Evolutionary conservation across 1,139 yeast genomes (phyloP).

Genomic region (Casaregolazyma lundiana): DNA sequence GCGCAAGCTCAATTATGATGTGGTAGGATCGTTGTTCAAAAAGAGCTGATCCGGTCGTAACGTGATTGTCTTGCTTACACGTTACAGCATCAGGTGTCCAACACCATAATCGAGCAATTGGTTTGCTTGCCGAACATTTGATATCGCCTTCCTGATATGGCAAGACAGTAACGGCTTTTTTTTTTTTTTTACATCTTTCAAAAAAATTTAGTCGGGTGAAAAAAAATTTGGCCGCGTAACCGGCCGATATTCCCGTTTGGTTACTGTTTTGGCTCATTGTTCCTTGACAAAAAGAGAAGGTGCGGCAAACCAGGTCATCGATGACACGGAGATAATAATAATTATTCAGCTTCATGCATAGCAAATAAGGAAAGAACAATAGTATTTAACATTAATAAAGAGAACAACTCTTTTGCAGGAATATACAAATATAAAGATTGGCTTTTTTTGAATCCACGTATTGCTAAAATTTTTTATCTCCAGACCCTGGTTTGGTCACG

Average conservation of each 20-base stretch:
- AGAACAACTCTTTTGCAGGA: background rate
- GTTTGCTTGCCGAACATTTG: too few species aligned
- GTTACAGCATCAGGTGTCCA: too few species aligned
- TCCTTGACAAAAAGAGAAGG: too few species aligned
- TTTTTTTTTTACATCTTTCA: slow-evolving; percentile 2
- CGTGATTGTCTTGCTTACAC: too few species aligned
- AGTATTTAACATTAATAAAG: background rate
- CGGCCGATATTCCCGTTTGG: background rate
- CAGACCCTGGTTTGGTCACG: background rate
- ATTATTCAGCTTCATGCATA: background rate
- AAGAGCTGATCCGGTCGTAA: slow-evolving; percentile 11
- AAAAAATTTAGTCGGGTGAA: background rate
- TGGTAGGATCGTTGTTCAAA: slow-evolving; percentile 60
- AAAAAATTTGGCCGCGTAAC: background rate
- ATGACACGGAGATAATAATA: background rate
- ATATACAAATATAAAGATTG: background rate
- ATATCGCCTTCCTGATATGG: too few species aligned
- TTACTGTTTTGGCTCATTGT: too few species aligned
- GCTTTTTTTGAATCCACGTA: too few species aligned
- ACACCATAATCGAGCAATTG: too few species aligned
- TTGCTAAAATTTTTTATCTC: background rate
- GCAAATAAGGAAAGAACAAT: background rate
- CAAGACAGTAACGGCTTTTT: slow-evolving; percentile 1
- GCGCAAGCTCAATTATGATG: slow-evolving; percentile 81
- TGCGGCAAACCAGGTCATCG: too few species aligned